A percentile compares a stretch with the other conserved stretches of the same genome.
Evolutionary conservation across 306 rosid genomes (phyloP).

Genomic region (Quercus cerris): DNA sequence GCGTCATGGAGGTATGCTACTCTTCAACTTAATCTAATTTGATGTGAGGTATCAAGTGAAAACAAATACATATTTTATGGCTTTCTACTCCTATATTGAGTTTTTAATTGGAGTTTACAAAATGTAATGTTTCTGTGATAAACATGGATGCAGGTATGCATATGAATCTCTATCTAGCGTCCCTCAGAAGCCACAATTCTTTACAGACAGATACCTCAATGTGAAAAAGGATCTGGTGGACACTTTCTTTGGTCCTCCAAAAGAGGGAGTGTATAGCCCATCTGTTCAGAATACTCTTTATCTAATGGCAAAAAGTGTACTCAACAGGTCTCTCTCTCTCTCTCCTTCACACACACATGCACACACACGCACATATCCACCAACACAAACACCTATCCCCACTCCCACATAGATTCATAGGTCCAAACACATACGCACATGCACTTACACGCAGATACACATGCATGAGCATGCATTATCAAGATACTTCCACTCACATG

Average conservation of each 20-base stretch:
- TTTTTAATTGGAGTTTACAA: conserved; percentile 15
- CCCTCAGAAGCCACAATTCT: conserved; percentile 63
- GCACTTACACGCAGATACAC: too few relatives aligned
- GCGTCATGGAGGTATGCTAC: conserved; percentile 70
- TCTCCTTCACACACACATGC: not conserved
- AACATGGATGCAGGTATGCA: conserved; percentile 58
- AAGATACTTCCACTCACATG: not conserved
- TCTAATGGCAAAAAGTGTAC: conserved; percentile 73
- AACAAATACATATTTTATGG: not conserved
- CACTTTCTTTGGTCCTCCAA: conserved; percentile 80
- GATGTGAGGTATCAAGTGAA: not conserved
- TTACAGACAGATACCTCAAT: conserved; percentile 56
- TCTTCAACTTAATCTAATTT: not conserved
- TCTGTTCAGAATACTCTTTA: conserved; percentile 93
- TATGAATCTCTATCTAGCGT: conserved; percentile 51
- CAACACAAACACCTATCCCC: not conserved
- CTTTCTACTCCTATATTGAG: not conserved
- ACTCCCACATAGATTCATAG: not conserved
- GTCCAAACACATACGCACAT: not conserved
- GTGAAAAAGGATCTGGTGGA: conserved; percentile 60
- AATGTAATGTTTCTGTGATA: conserved; percentile 13
- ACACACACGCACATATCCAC: not conserved
- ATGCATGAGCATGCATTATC: not conserved
- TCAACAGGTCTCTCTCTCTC: conserved; percentile 55
- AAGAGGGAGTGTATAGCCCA: conserved; percentile 79